Percentiles rank a stretch among this genome's conserved stretches.
Evolutionary conservation across 352 stramenopile species (phyloP).

Genomic region (Phytophthora citrophthora): DNA sequence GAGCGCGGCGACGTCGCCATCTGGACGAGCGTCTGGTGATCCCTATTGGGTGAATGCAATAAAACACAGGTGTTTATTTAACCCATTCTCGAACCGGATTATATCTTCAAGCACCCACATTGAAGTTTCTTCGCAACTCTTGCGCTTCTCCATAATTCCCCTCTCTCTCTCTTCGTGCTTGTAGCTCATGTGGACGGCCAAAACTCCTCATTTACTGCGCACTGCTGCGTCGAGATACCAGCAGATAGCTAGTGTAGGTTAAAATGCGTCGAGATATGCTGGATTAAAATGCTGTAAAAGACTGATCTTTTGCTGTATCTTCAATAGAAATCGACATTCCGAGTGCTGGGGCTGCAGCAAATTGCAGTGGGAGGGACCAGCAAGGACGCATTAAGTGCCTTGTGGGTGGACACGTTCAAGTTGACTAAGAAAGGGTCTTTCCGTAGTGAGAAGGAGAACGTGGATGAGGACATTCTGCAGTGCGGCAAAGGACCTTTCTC

Average conservation of each 20-base stretch:
- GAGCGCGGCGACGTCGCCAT: constrained; percentile 19
- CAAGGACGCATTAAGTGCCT: constrained; percentile 86
- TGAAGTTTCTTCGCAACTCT: background rate
- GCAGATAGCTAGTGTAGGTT: constrained; percentile 13
- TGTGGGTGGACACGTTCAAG: constrained; percentile 89
- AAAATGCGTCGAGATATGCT: background rate
- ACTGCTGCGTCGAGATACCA: constrained; percentile 12
- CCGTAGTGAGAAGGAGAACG: constrained; percentile 94
- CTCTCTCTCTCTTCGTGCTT: no score
- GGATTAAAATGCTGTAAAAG: background rate
- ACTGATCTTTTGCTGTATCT: background rate
- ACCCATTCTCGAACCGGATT: no score
- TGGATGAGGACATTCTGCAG: constrained; percentile 97
- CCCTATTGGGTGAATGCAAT: background rate
- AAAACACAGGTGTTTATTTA: no score
- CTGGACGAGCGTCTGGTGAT: constrained; percentile 1
- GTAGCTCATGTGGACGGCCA: constrained; percentile 13
- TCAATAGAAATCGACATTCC: constrained; percentile 80
- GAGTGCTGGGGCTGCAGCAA: constrained; percentile 97
- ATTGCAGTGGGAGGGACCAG: constrained; percentile 94
- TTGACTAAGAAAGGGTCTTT: constrained; percentile 73
- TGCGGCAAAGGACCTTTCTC: constrained; percentile 91
- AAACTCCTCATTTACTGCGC: constrained; percentile 11
- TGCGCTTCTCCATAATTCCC: background rate
- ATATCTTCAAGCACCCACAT: background rate